Conservation (phyloP, 2,329 filamentous ascomycete genomes). For the Hansfordia pulvinata region DNA sequence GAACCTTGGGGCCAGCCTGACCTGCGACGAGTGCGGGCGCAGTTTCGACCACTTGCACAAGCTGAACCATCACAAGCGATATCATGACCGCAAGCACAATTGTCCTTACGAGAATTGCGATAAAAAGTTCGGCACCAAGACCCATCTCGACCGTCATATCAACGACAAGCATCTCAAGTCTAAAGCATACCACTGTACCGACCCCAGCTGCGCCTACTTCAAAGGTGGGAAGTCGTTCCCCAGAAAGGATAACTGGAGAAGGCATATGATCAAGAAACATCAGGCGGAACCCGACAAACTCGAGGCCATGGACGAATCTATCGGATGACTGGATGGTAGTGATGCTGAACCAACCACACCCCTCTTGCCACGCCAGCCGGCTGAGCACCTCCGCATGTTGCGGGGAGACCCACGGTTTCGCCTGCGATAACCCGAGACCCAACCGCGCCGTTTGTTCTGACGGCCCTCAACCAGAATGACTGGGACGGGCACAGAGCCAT, state of each 20-base stretch:
- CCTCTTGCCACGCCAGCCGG: no score
- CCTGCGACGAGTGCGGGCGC: constrained; percentile 28
- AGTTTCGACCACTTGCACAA: constrained; percentile 45
- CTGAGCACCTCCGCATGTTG: no score
- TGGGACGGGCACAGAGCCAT: no score
- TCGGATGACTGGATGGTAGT: background rate
- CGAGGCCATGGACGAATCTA: constrained; percentile 3
- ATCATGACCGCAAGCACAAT: constrained; percentile 41
- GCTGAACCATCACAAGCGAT: constrained; percentile 47
- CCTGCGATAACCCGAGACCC: no score
- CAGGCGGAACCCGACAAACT: constrained; percentile 7
- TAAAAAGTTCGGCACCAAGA: constrained; percentile 47
- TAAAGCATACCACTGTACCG: constrained; percentile 44
- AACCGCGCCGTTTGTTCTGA: no score
- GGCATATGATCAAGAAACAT: constrained; percentile 49
- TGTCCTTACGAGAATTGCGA: constrained; percentile 30
- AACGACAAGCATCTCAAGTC: constrained; percentile 48
- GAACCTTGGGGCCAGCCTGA: constrained; percentile 6
- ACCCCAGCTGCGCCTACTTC: constrained; percentile 41
- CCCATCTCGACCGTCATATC: constrained; percentile 46
- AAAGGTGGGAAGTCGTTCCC: constrained; percentile 45
- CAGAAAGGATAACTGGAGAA: constrained; percentile 48
- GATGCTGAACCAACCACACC: no score
- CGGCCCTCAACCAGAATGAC: no score
- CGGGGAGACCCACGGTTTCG: no score